Conservation (phyloP, 1,284 basidiomycete species). For the Thecaphora thlaspeos region DNA sequence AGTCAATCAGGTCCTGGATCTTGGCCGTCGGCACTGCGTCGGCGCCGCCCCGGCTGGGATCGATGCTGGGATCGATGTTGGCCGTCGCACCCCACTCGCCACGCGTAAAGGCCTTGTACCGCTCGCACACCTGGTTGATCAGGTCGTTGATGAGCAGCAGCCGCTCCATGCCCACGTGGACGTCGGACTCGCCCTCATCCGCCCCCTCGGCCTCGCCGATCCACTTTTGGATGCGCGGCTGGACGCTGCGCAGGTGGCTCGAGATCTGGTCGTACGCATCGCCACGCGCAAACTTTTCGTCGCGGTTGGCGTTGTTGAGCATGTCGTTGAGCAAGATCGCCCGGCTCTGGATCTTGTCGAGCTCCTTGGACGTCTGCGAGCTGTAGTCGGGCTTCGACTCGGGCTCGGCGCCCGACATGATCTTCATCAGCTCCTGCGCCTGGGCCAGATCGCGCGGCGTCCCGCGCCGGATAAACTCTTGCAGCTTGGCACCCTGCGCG, state of each 20-base stretch:
- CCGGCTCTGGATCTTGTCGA: constrained; percentile 91
- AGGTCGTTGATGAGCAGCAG: constrained; percentile 95
- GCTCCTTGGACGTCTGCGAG: constrained; percentile 80
- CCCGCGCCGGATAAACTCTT: constrained; percentile 93
- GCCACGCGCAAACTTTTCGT: constrained; percentile 65
- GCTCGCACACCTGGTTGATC: constrained; percentile 85
- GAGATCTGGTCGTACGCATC: constrained; percentile 98
- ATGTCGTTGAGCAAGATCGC: constrained; percentile 93
- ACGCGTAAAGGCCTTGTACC: constrained; percentile 86
- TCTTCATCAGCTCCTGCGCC: constrained; percentile 97
- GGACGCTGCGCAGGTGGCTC: constrained; percentile 73
- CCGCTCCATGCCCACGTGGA: constrained; percentile 71
- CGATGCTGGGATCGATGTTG: constrained; percentile 62
- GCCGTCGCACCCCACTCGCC: constrained; percentile 75
- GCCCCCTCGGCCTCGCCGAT: constrained; percentile 91
- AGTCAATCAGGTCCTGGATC: constrained; percentile 52
- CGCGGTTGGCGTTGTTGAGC: constrained; percentile 85
- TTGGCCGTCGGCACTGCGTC: constrained; percentile 53
- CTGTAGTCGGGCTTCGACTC: constrained; percentile 91
- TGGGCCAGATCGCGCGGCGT: constrained; percentile 91
- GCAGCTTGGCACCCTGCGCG: constrained; percentile 93
- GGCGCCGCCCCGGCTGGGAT: constrained; percentile 44
- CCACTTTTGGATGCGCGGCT: constrained; percentile 97
- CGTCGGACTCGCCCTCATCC: constrained; percentile 72
- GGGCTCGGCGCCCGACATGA: constrained; percentile 89